Evolutionary conservation across 306 rosid species (phyloP).

Genomic region (Citrullus colocynthis): DNA sequence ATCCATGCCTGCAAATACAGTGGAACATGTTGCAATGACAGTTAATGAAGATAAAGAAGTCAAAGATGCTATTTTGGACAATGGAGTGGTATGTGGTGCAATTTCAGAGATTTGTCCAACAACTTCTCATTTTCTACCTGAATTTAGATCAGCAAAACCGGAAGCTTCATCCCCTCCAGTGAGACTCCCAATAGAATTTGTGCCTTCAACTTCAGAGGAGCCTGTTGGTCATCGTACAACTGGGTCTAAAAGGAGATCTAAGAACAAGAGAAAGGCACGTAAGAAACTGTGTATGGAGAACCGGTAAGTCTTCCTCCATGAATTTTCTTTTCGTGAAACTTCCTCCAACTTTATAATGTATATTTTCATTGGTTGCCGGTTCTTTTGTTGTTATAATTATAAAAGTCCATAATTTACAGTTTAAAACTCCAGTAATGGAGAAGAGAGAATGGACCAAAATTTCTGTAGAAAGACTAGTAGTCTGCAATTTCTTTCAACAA

Average conservation of each 20-base stretch:
- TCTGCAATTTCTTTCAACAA: not conserved
- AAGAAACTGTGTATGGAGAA: slow-evolving; percentile 21
- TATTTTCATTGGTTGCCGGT: not conserved
- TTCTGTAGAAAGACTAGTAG: not conserved
- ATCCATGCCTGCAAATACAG: not conserved
- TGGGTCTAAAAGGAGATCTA: slow-evolving; percentile 24
- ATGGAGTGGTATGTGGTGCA: slow-evolving; percentile 1
- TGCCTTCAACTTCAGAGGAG: slow-evolving; percentile 14
- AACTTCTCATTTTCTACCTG: slow-evolving; percentile 10
- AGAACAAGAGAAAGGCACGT: slow-evolving; percentile 27
- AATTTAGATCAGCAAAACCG: slow-evolving; percentile 8
- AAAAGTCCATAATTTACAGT: not conserved
- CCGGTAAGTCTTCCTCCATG: slow-evolving; percentile 20
- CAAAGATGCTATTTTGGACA: slow-evolving; percentile 1
- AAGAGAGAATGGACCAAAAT: not conserved
- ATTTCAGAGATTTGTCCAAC: slow-evolving; percentile 5
- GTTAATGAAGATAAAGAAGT: not conserved
- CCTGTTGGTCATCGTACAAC: slow-evolving; percentile 8
- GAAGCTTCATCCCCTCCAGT: slow-evolving; percentile 3
- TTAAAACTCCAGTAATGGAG: not conserved
- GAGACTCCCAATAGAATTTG: slow-evolving; percentile 13
- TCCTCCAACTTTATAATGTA: not conserved
- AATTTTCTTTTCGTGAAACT: not conserved
- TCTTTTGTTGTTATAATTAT: not conserved
- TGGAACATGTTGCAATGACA: not conserved